Evolutionary conservation across 352 stramenopile species (phyloP), one percentile per base, ranked within the genome.

Genomic region (Globisporangium carolinianum): DNA sequence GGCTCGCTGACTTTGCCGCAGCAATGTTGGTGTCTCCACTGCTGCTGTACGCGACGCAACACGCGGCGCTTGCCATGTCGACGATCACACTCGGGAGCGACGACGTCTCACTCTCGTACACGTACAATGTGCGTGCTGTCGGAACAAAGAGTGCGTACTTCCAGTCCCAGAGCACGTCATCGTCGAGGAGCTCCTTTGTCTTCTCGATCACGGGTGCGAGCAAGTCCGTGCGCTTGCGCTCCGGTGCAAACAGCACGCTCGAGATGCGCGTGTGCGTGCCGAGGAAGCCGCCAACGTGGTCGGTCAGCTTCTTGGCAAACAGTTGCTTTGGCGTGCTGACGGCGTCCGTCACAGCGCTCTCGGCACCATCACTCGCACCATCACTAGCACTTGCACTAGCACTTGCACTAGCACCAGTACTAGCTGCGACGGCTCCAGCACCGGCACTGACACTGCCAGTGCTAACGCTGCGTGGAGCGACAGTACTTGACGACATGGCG

Each of bases 111-210:
- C 59, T 58, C 12, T 87, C 74, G 53, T 88, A 90, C n/a, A 90
- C 62, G 61, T 87, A 90, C 24, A 90, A 55, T 15, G 67, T 68
- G 52, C 72, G 78, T 42, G 67, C 58, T 17, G 36, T 57, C 0
- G 77, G 77, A 7, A 87, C 58, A 37, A 90, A 86, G 4, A 90
- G 55, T 12, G 68, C 84, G 58, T 88, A 90, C 43, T 86, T 86
- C 80, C 74, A 90, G 50, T 86, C 61, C 68, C 76, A 90, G 9
- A 88, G 60, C n/a, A 75, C 5, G 39, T 71, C 48, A 47, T 81
- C 63, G 7, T 73, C 71, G 4, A 77, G 43, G 8, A 72, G 36
- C 17, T 83, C 55, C 17, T 76, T 69, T 0, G 66, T 67, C 53
- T 79, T 86, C 18, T 65, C 61, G 10, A 66, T 59, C 11, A 83